Conservation (phyloP, 2,329 filamentous ascomycete species). For the Pseudogymnoascus sp. region DNA sequence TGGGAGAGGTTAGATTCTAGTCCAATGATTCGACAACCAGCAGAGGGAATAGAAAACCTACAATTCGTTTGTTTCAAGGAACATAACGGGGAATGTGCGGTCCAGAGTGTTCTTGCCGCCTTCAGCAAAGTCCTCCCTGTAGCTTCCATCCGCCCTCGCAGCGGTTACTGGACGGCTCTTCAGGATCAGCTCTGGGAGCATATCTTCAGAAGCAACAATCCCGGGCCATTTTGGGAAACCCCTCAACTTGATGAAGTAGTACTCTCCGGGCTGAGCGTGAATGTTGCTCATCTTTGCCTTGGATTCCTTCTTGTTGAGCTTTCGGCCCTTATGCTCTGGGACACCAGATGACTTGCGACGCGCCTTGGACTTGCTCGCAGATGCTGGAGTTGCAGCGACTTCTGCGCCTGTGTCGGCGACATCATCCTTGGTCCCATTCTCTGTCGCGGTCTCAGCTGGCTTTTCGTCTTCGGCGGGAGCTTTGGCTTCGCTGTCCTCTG, state of each 20-base stretch:
- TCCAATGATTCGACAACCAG: not conserved
- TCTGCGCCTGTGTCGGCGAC: conserved; percentile 26
- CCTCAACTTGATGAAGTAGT: conserved; percentile 89
- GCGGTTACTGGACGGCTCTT: conserved; percentile 78
- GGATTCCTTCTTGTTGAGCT: conserved; percentile 78
- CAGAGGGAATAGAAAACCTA: conserved; percentile 45
- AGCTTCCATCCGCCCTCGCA: conserved; percentile 72
- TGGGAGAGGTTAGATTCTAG: conserved; percentile 16
- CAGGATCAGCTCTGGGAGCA: conserved; percentile 75
- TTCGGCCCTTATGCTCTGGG: conserved; percentile 66
- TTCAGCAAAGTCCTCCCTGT: conserved; percentile 78
- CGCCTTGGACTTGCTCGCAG: conserved; percentile 42
- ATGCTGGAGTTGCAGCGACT: conserved; percentile 32
- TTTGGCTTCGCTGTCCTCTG: conserved; percentile 14
- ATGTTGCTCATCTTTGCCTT: conserved; percentile 63
- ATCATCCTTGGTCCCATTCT: conserved; percentile 28
- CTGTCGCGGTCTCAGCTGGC: conserved; percentile 29
- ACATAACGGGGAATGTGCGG: conserved; percentile 91
- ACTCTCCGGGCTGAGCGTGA: conserved; percentile 82
- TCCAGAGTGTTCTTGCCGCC: conserved; percentile 80
- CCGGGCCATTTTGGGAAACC: conserved; percentile 92
- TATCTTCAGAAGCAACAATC: conserved; percentile 87
- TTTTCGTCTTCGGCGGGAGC: conserved; percentile 17
- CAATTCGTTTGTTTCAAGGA: conserved; percentile 93
- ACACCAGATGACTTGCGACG: conserved; percentile 65